These are phyloP conservation scores for Crithidia acanthocephali DNA, from an alignment of 208 protist species.

Conservation along the genomic window DNA sequence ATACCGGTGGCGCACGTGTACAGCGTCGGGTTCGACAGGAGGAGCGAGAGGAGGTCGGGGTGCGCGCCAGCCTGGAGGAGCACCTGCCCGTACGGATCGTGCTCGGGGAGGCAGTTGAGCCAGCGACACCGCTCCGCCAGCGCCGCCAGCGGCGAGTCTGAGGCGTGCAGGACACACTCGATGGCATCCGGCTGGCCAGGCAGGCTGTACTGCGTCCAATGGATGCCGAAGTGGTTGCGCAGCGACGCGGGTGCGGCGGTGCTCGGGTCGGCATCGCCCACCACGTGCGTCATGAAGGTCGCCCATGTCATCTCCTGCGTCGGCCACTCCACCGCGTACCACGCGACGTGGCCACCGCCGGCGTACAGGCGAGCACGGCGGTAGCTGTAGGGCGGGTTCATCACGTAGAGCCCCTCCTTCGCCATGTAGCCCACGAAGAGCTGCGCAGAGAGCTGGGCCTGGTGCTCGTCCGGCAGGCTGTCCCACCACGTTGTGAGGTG, in stretches of 20 bases:
- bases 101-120: constrained; percentile 43
- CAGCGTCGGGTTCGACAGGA: constrained; percentile 59
- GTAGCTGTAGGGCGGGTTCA: constrained; percentile 84
- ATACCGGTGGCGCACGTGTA: constrained; percentile 29
- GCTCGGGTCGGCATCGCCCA: constrained; percentile 70
- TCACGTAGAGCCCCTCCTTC: constrained; percentile 75
- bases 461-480: constrained; percentile 32
- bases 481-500: constrained; percentile 54
- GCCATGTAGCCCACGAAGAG: constrained; percentile 77
- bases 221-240: constrained; percentile 44
- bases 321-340: constrained; percentile 74
- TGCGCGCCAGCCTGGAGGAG: constrained; percentile 63
- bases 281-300: constrained; percentile 55
- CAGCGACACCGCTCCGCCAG: constrained; percentile 84
- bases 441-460: constrained; percentile 60
- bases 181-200: constrained; percentile 56
- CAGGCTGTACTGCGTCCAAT: constrained; percentile 76
- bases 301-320: constrained; percentile 59
- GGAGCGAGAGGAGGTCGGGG: constrained; percentile 41
- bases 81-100: constrained; percentile 74
- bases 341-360: constrained; percentile 46
- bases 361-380: constrained; percentile 56
- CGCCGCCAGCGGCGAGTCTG: constrained; percentile 71
- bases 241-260: constrained; percentile 50
- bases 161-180: constrained; percentile 83